Evolutionary conservation across 441 rosid species (phyloP).

Genomic region (Aleurites moluccanus): DNA sequence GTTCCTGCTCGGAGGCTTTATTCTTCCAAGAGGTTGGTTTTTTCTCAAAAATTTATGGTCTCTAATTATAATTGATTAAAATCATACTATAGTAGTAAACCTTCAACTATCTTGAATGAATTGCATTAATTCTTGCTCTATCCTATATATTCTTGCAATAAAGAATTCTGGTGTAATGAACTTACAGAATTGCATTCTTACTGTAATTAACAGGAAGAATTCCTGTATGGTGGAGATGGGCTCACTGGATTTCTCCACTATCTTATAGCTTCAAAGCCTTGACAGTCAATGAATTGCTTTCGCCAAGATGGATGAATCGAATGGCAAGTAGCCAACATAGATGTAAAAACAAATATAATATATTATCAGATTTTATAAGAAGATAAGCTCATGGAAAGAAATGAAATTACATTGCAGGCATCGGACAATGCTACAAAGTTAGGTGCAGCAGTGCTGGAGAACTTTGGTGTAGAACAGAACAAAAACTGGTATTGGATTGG

Average conservation of each 20-base stretch:
- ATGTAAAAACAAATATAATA: neutral
- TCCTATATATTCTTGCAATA: too few species aligned
- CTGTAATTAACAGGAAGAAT: slow-evolving; percentile 6
- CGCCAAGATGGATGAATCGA: slow-evolving; percentile 81
- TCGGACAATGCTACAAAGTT: slow-evolving; percentile 18
- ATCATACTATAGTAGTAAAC: neutral
- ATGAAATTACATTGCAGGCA: slow-evolving; percentile 34
- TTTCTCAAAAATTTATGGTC: too few species aligned
- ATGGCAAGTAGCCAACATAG: neutral
- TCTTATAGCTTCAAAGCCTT: slow-evolving; percentile 66
- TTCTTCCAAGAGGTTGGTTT: slow-evolving; percentile 51
- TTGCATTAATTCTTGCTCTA: neutral
- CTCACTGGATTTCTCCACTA: slow-evolving; percentile 75
- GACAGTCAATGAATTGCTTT: slow-evolving; percentile 60
- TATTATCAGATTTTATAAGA: slow-evolving; percentile 31
- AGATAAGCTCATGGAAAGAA: neutral
- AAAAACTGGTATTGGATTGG: slow-evolving; percentile 71
- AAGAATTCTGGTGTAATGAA: neutral
- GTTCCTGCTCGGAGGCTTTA: slow-evolving; percentile 78
- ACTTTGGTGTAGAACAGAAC: slow-evolving; percentile 39
- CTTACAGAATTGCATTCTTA: neutral
- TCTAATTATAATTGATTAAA: too few species aligned
- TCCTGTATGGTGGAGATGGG: slow-evolving; percentile 83
- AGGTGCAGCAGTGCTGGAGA: slow-evolving; percentile 3
- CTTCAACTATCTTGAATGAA: neutral